Conservation (phyloP, 805 yeast species). For the Candida awuae region DNA sequence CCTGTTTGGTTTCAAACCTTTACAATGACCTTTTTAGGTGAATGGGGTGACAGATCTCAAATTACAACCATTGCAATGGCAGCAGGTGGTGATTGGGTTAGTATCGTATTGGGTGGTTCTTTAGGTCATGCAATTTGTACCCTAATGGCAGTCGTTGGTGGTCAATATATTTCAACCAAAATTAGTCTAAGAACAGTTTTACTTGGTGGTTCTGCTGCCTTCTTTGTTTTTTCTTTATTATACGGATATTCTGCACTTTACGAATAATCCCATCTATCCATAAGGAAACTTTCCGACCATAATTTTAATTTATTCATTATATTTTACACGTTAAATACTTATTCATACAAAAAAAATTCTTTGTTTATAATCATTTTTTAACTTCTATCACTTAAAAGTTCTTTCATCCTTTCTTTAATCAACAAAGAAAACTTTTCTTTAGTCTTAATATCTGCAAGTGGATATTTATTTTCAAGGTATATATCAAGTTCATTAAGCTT, state of each 20-base stretch:
- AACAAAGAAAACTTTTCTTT: neutral
- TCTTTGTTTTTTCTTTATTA: constrained; percentile 71
- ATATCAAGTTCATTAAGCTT: constrained; percentile 24
- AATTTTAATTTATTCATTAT: constrained; percentile 1
- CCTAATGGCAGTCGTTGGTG: constrained; percentile 86
- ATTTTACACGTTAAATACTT: too few species aligned
- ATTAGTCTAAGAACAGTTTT: constrained; percentile 90
- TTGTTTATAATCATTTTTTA: neutral
- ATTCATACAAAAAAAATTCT: neutral
- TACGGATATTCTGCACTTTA: constrained; percentile 65
- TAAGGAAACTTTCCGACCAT: too few species aligned
- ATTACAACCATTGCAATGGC: constrained; percentile 98
- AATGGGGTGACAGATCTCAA: constrained; percentile 99
- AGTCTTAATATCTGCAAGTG: neutral
- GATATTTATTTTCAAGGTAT: constrained; percentile 25
- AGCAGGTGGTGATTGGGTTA: constrained; percentile 89
- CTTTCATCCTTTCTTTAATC: neutral
- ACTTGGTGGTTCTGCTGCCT: constrained; percentile 82
- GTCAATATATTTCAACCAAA: constrained; percentile 79
- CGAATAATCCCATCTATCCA: too few species aligned
- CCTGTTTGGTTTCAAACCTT: constrained; percentile 94
- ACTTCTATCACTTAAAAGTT: neutral
- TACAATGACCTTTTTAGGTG: constrained; percentile 92
- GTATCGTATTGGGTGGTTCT: constrained; percentile 80
- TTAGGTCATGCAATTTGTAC: constrained; percentile 88